Evolutionary conservation across 2,329 filamentous ascomycete genomes (phyloP).

Genomic region (Aspergillus arachidicola): DNA sequence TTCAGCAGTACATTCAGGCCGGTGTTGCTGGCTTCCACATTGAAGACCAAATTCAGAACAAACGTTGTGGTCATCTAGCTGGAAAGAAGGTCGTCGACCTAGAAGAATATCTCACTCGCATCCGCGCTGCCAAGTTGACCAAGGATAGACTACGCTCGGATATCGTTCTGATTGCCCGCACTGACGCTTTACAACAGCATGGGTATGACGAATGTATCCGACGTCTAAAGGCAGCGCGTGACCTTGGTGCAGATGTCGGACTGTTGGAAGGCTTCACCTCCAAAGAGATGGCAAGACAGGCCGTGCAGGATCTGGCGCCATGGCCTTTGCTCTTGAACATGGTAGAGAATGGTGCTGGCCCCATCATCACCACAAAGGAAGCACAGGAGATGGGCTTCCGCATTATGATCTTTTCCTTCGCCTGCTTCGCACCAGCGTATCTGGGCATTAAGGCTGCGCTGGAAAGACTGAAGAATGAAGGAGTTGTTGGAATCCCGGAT

Average conservation of each 20-base stretch:
- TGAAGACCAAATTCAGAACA: conserved; percentile 57
- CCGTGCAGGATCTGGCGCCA: conserved; percentile 40
- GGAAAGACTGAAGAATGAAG: conserved; percentile 38
- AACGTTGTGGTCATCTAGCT: conserved; percentile 44
- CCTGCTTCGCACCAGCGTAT: conserved; percentile 40
- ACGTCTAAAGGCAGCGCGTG: conserved; percentile 41
- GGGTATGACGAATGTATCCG: conserved; percentile 46
- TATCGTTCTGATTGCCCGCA: conserved; percentile 49
- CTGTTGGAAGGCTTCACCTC: conserved; percentile 46
- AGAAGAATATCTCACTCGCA: conserved; percentile 38
- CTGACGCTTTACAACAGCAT: conserved; percentile 40
- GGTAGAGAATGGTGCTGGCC: conserved; percentile 46
- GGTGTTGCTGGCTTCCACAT: conserved; percentile 61
- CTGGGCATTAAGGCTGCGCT: conserved; percentile 38
- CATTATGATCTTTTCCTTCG: conserved; percentile 48
- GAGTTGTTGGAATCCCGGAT: conserved; percentile 34
- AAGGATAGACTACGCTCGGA: conserved; percentile 40
- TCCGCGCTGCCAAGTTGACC: conserved; percentile 40
- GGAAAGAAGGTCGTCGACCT: conserved; percentile 42
- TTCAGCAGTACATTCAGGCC: conserved; percentile 53
- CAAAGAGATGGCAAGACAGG: conserved; percentile 38
- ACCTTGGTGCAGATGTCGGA: conserved; percentile 43
- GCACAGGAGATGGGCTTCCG: conserved; percentile 45
- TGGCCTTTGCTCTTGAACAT: conserved; percentile 48
- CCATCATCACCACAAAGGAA: conserved; percentile 41